Evolutionary conservation across 2,329 filamentous ascomycete genomes (phyloP), one percentile per base, ranked within the genome.

Genomic region (Sporothrix humicola): DNA sequence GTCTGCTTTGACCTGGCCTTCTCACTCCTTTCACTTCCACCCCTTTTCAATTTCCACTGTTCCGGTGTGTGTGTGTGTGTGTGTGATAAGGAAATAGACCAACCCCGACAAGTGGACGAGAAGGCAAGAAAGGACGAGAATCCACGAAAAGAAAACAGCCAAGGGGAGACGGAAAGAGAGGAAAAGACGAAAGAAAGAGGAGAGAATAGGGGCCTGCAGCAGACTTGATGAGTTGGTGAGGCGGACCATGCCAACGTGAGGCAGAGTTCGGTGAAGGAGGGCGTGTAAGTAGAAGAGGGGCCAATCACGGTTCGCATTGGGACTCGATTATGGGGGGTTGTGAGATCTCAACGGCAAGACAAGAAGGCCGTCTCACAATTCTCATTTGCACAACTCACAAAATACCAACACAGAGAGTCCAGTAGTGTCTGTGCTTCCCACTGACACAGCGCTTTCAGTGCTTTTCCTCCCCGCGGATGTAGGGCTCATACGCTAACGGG

Each of bases 241-340:
- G 63, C 72, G 42, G 58, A 65, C 63, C 50, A 52, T 61, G 54
- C 20, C 72, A 44, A 59, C 56, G 48, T 54, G 59, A 74, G 73
- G 72, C 74, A 73, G 70, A 75, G 65, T 72, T 76, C 75, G 75
- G 75, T 70, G 75, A 71, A 63, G 31, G 37, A 69, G 75, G 72
- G 75, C 31, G 75, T 74, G 73, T 56, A n/a, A 12, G 20, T 72
- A 72, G 61, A 63, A 13, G 17, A 44, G 2, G 72, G 20, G 42
- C 70, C 58, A 71, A 59, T 71, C 31, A 37, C 31, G 7, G 31
- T 37, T 7, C 3, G 31, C 7, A 7, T 37, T 37, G 31, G 9
- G 9, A 46, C 13, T 23, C 2, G 48, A 9, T 7, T 20, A 10
- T n/a, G 20, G n/a, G 59, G 37, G 31, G 59, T 44, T 50, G 6